Evolutionary conservation across 2,329 filamentous ascomycete genomes (phyloP).

Genomic region (Coniochaeta sp.): DNA sequence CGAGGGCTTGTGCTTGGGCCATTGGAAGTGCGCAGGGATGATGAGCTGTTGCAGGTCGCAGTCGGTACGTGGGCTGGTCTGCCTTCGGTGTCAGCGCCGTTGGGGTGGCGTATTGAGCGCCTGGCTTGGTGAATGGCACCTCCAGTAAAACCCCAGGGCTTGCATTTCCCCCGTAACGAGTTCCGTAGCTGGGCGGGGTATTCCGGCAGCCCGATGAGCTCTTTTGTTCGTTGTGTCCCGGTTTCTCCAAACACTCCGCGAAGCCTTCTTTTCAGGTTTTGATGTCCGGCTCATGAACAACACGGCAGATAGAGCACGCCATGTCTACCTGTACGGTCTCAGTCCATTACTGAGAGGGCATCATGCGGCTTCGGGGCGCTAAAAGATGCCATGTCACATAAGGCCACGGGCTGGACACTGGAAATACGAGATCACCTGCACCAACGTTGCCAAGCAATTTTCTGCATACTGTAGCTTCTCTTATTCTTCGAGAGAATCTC

Average conservation of each 20-base stretch:
- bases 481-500: too few species aligned
- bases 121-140: too few species aligned
- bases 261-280: neutral
- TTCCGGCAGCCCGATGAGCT: too few species aligned
- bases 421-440: conserved; percentile 7
- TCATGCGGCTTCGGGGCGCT: neutral
- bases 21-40: neutral
- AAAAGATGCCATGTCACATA: neutral
- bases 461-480: neutral
- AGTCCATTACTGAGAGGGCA: neutral
- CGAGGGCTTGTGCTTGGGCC: neutral
- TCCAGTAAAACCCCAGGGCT: too few species aligned
- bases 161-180: too few species aligned
- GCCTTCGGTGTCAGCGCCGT: too few species aligned
- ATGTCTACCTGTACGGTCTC: neutral
- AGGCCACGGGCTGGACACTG: neutral
- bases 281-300: too few species aligned
- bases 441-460: neutral
- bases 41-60: neutral
- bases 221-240: neutral
- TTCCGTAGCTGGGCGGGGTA: too few species aligned
- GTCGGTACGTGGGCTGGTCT: too few species aligned
- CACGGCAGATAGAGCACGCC: neutral
- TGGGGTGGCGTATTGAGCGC: too few species aligned
- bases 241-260: neutral